These are phyloP conservation scores for Phytophthora quininea DNA, from an alignment of 352 stramenopile species.

Conservation along the genomic window DNA sequence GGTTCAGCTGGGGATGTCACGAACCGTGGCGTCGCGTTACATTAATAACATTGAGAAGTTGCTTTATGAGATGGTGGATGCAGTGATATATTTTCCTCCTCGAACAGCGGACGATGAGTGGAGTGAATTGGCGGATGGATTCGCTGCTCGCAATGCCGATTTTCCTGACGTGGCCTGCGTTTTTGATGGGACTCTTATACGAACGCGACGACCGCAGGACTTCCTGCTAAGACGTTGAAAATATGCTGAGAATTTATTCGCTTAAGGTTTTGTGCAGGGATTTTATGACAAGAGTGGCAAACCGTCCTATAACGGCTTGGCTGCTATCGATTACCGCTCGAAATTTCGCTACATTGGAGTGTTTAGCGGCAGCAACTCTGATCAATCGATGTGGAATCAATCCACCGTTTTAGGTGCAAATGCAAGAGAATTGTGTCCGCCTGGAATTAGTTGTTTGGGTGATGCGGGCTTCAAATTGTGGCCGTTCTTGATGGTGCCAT, in stretches of 20 bases:
- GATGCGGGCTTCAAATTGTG: slow-evolving; percentile 15
- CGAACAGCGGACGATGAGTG: not conserved
- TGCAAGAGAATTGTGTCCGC: slow-evolving; percentile 1
- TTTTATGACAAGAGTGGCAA: slow-evolving; percentile 30
- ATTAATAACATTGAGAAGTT: slow-evolving; percentile 10
- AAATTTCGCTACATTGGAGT: slow-evolving; percentile 20
- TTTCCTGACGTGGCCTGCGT: slow-evolving; percentile 10
- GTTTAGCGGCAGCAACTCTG: slow-evolving; percentile 17
- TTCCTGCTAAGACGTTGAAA: not conserved
- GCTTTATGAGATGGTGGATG: slow-evolving; percentile 10
- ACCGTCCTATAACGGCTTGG: slow-evolving; percentile 12
- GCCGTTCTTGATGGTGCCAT: slow-evolving; percentile 17
- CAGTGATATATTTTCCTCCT: slow-evolving; percentile 9
- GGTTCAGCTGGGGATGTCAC: not conserved
- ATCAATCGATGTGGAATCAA: slow-evolving; percentile 20
- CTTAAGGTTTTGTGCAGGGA: not conserved
- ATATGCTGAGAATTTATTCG: slow-evolving; percentile 1
- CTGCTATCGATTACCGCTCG: slow-evolving; percentile 13
- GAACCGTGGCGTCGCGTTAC: not conserved
- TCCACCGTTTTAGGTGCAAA: slow-evolving; percentile 3
- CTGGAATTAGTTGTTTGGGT: slow-evolving; percentile 14
- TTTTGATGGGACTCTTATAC: slow-evolving; percentile 12
- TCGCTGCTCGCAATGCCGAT: not conserved
- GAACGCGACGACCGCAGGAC: not conserved
- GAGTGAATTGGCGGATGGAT: slow-evolving; percentile 1